Evolutionary conservation across 2,329 filamentous ascomycete genomes (phyloP).

Genomic region (Colletotrichum noveboracense): DNA sequence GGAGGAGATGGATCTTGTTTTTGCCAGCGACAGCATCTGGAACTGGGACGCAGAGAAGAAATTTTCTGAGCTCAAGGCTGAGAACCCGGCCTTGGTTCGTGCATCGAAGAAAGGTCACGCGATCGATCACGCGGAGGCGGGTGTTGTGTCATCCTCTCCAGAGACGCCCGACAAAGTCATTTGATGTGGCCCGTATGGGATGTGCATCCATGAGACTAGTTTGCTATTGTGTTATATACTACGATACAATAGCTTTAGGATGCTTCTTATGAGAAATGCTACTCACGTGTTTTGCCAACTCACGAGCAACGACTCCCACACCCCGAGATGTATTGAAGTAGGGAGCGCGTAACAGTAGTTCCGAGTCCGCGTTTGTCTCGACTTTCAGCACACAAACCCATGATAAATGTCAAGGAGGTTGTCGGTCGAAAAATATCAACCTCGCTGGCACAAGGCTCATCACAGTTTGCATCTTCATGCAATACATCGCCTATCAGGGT

Average conservation of each 20-base stretch:
- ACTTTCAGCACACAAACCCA: not conserved
- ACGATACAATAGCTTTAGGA: not conserved
- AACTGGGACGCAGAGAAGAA: slow-evolving; percentile 73
- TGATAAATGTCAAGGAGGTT: not conserved
- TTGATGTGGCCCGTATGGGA: not conserved
- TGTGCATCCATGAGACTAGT: not conserved
- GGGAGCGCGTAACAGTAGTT: not conserved
- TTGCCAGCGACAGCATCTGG: slow-evolving; percentile 71
- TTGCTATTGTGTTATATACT: not conserved
- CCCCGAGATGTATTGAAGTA: not conserved
- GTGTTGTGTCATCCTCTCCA: not conserved
- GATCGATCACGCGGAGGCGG: slow-evolving; percentile 26
- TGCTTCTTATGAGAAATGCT: not conserved
- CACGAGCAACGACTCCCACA: not conserved
- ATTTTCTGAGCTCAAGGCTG: slow-evolving; percentile 65
- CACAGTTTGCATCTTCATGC: not conserved
- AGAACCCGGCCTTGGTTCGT: slow-evolving; percentile 48
- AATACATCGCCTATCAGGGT: not conserved
- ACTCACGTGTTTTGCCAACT: not conserved
- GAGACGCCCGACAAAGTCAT: not conserved
- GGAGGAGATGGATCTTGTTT: slow-evolving; percentile 78
- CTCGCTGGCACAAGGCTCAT: not conserved
- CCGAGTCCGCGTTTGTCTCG: not conserved
- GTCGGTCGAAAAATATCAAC: not conserved
- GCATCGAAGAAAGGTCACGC: slow-evolving; percentile 3